These are phyloP conservation scores for Fragaria ananassa DNA, from an alignment of 306 rosid species.

Conservation along the genomic window DNA sequence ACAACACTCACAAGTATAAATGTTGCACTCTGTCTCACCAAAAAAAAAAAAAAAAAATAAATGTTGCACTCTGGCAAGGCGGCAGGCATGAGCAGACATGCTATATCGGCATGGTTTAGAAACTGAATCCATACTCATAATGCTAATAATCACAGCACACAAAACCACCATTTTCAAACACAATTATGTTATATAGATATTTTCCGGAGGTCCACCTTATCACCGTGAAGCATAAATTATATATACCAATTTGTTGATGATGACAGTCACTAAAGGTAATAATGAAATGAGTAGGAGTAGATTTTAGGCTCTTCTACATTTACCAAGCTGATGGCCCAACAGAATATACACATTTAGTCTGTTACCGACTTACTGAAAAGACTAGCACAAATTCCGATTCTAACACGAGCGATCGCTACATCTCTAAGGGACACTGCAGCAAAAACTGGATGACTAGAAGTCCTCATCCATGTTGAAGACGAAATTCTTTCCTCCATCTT, in stretches of 20 bases:
- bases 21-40: not conserved
- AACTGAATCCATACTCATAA: not conserved
- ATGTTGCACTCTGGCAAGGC: not conserved
- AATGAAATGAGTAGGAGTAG: not conserved
- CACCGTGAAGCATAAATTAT: not conserved
- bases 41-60: too few relatives aligned
- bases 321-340: not conserved
- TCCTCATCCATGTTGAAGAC: slow-evolving; percentile 80
- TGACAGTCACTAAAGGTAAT: slow-evolving; percentile 1
- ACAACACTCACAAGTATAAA: not conserved
- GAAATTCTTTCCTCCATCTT: slow-evolving; percentile 64
- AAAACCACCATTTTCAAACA: not conserved
- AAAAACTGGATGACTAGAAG: slow-evolving; percentile 38
- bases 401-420: slow-evolving; percentile 21
- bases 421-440: slow-evolving; percentile 16
- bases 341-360: not conserved
- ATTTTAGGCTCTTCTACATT: not conserved
- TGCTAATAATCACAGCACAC: not conserved
- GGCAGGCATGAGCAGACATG: not conserved
- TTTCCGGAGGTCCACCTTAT: not conserved
- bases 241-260: not conserved
- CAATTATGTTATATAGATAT: slow-evolving; percentile 5
- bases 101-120: not conserved
- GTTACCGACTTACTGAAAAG: slow-evolving; percentile 7
- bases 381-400: slow-evolving; percentile 23